A percentile compares a stretch with the other conserved stretches of the same genome.
phyloP scores from a whole-genome alignment of 345 rosid genomes.

The Reutealis trisperma region DNA sequence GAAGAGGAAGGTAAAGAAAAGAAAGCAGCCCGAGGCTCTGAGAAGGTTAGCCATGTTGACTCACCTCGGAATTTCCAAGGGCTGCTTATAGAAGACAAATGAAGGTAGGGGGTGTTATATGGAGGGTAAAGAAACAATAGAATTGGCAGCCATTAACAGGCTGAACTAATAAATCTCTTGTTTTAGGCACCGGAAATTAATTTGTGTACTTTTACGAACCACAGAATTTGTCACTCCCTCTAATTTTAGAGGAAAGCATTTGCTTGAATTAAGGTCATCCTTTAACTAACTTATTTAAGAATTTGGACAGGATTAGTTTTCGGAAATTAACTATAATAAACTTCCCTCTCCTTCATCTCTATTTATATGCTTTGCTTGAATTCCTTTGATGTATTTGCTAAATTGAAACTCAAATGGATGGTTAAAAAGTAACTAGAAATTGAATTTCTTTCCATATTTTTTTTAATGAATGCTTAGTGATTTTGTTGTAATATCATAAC shows the following conservation, averaged over 20 bases:
- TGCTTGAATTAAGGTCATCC: too few relatives aligned
- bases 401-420: not conserved
- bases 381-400: not conserved
- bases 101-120: constrained; percentile 26
- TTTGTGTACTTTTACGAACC: not conserved
- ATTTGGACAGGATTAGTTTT: constrained; percentile 9
- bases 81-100: constrained; percentile 45
- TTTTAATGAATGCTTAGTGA: not conserved
- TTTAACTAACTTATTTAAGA: too few relatives aligned
- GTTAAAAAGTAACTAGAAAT: not conserved
- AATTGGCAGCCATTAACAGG: constrained; percentile 27
- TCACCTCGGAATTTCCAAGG: constrained; percentile 73
- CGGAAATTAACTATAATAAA: not conserved
- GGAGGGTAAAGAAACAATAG: constrained; percentile 5
- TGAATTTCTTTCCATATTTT: not conserved
- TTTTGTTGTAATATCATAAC: not conserved
- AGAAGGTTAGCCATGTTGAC: constrained; percentile 43
- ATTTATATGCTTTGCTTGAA: too few relatives aligned
- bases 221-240: constrained; percentile 1
- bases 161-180: constrained; percentile 3
- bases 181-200: constrained; percentile 13
- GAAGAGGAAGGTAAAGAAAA: constrained; percentile 29
- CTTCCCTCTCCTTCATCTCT: too few relatives aligned
- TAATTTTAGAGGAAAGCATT: not conserved
- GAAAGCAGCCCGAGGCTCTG: constrained; percentile 57